Conservation (phyloP, 306 rosid species). For the Malus sylvestris region DNA sequence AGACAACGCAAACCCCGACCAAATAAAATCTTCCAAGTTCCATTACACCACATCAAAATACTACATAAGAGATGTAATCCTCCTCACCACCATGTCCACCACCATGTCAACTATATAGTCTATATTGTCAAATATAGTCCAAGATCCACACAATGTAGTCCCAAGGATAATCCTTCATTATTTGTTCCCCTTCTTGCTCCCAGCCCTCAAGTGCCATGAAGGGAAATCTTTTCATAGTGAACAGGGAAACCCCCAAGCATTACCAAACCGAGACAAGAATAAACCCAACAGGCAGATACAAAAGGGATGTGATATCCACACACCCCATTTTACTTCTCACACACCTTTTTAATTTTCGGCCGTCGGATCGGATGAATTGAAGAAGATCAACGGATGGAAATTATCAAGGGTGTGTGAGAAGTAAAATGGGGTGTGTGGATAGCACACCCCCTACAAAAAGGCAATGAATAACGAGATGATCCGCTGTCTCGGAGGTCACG, state of each 20-base stretch:
- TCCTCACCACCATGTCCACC: slow-evolving; percentile 21
- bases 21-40: slow-evolving; percentile 20
- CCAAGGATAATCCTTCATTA: slow-evolving; percentile 47
- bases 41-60: slow-evolving; percentile 26
- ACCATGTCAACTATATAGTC: slow-evolving; percentile 6
- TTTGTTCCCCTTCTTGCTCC: slow-evolving; percentile 59
- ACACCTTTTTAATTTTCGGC: too few species aligned
- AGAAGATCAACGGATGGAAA: too few species aligned
- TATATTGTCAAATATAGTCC: slow-evolving; percentile 27
- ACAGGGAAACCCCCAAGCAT: slow-evolving; percentile 48
- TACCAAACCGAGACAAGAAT: slow-evolving; percentile 66
- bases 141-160: slow-evolving; percentile 41
- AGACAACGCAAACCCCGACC: slow-evolving; percentile 18
- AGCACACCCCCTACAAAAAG: slow-evolving; percentile 13
- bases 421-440: too few species aligned
- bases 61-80: slow-evolving; percentile 15
- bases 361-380: too few species aligned
- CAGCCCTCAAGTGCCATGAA: slow-evolving; percentile 41
- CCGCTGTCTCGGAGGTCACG: slow-evolving; percentile 60
- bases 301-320: too few species aligned
- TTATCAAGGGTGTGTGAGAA: too few species aligned
- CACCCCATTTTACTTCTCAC: too few species aligned
- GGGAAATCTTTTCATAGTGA: slow-evolving; percentile 37
- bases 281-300: slow-evolving; percentile 42
- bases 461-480: slow-evolving; percentile 48